These are phyloP conservation scores for Alnus glutinosa DNA, from an alignment of 306 rosid genomes.

Conservation along the genomic window DNA sequence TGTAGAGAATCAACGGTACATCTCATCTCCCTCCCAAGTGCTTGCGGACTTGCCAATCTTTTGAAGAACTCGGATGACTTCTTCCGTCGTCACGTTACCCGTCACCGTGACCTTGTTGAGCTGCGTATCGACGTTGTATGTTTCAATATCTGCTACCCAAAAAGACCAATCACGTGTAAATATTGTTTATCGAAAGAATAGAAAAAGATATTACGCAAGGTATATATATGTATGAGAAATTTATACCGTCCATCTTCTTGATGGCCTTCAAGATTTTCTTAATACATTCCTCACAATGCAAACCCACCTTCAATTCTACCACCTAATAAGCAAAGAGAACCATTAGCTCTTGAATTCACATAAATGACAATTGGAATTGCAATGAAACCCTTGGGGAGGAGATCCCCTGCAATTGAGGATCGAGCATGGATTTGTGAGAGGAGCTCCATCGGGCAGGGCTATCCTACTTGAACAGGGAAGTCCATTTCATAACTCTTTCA, in stretches of 20 bases:
- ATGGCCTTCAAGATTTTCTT: constrained; percentile 83
- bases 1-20: constrained; percentile 16
- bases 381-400: background rate
- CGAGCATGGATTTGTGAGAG: no score
- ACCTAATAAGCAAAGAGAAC: constrained; percentile 37
- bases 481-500: no score
- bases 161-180: background rate
- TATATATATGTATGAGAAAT: background rate
- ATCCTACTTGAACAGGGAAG: no score
- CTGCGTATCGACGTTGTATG: constrained; percentile 67
- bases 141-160: constrained; percentile 63
- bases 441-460: no score
- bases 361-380: constrained; percentile 8
- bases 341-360: background rate
- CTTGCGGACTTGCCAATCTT: constrained; percentile 65
- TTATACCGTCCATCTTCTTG: constrained; percentile 77
- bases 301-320: constrained; percentile 84
- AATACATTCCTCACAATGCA: constrained; percentile 86
- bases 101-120: constrained; percentile 74
- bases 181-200: background rate
- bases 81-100: constrained; percentile 64
- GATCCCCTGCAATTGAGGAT: no score
- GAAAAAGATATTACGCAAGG: background rate
- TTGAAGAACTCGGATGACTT: constrained; percentile 64
- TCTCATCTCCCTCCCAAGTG: constrained; percentile 51